Evolutionary conservation across 257 asterid genomes (phyloP), one percentile per base, ranked within the genome.

Genomic region (Vinca minor): DNA sequence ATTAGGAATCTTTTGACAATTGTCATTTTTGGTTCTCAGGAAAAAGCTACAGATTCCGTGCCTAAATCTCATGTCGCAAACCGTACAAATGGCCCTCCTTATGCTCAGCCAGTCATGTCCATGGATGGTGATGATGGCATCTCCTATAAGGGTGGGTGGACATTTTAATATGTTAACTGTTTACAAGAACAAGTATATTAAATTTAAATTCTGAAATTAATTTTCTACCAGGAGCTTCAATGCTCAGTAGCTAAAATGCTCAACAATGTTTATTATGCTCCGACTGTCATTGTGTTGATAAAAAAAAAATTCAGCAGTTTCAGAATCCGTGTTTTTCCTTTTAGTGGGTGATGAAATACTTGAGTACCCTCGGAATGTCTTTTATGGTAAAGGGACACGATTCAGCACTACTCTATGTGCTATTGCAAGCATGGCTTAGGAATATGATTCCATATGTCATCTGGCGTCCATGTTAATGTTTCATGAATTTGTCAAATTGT

Each of bases 41-140:
- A 87, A 79, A 89, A 85, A 59, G 80, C 75, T 62, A 65, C 76
- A 41, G 94, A 89, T 76, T 77, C 90, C 35, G 18, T 78, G 78
- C 86, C 86, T 59, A 86, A 81, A 78, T 82, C 94, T 74, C 86
- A 85, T 70, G 85, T 66, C 57, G 75, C 85, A 49, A 89, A 74
- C 65, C 84, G 77, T 68, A 59, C 86, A 45, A 84, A 77, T 68
- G 91, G 82, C 63, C 90, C 96, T 59, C 79, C 90, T 23, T 81
- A 84, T 79, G 90, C 77, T 67, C 94, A 84, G 74, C 69, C 95
- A 26, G 66, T 77, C 70, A 63, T 80, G 73, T 73, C 95, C 36
- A 71, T 81, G 86, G 96, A 87, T 67, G 76, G 75, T 66, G 95
- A 89, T 79, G 97, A 84, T 78, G 96, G 92, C 66, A 83, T 93